phyloP scores from a whole-genome alignment of 768 basidiomycete species.

The Tephrocybe sp. region DNA sequence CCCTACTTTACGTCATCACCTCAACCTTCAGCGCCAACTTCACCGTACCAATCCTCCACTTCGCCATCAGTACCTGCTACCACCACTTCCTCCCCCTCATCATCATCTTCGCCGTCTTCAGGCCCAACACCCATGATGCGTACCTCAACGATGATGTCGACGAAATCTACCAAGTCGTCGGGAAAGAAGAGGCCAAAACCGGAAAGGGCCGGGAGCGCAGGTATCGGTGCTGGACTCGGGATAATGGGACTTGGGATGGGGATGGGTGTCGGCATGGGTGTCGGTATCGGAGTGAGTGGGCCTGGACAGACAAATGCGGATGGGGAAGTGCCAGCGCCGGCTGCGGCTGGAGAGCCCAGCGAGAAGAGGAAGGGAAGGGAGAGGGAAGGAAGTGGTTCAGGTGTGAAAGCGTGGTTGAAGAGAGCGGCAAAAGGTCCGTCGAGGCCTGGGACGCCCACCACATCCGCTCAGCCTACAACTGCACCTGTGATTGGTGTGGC shows the following conservation, averaged over 20 bases:
- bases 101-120: not conserved
- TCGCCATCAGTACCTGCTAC: not conserved
- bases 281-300: slow-evolving; percentile 16
- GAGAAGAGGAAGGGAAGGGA: not conserved
- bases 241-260: slow-evolving; percentile 26
- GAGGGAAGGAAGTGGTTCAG: slow-evolving; percentile 2
- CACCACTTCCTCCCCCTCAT: not conserved
- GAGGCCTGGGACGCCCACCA: slow-evolving; percentile 16
- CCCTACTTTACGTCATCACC: not conserved
- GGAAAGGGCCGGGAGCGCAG: slow-evolving; percentile 8
- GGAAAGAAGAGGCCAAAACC: slow-evolving; percentile 4
- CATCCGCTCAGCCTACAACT: too few relatives aligned
- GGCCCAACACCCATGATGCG: not conserved
- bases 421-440: slow-evolving; percentile 10
- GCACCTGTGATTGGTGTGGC: not conserved
- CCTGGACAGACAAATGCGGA: not conserved
- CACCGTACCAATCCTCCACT: not conserved
- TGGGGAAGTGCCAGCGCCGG: not conserved
- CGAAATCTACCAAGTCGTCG: not conserved
- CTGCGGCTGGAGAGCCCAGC: not conserved
- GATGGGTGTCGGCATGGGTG: slow-evolving; percentile 22
- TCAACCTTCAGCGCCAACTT: not conserved
- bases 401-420: slow-evolving; percentile 22
- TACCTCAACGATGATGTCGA: not conserved
- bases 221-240: slow-evolving; percentile 19